These are phyloP conservation scores for Fusarium sp. DNA, from an alignment of 2,329 filamentous ascomycete genomes.

Conservation along the genomic window DNA sequence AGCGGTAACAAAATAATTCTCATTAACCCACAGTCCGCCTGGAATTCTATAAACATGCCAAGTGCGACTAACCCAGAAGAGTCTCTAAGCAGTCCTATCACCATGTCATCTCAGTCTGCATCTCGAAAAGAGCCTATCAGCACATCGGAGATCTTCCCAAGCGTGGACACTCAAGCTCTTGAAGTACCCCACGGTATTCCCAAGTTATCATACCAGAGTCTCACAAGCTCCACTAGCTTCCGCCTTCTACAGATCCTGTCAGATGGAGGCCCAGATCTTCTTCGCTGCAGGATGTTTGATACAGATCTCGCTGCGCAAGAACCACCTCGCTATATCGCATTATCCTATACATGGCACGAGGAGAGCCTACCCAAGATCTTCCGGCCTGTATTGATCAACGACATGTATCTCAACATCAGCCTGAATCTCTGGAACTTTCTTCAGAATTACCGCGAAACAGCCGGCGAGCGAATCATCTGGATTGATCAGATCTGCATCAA, in stretches of 20 bases:
- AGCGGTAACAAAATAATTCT: rapidly evolving
- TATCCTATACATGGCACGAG: neutral
- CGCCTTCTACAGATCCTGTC: neutral
- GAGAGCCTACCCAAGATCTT: neutral
- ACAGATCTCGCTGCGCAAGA: neutral
- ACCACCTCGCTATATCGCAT: neutral
- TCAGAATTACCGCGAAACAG: neutral
- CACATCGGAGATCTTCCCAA: neutral
- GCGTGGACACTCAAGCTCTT: neutral
- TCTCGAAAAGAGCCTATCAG: neutral
- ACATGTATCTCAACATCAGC: neutral
- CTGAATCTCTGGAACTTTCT: neutral
- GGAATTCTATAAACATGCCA: too few species aligned
- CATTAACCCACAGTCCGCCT: neutral
- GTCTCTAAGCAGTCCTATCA: rapidly evolving
- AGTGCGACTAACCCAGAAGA: too few species aligned
- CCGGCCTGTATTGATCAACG: neutral
- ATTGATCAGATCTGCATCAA: neutral
- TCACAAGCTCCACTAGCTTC: neutral
- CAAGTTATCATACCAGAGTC: neutral
- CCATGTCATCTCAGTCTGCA: neutral
- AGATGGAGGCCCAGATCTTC: neutral
- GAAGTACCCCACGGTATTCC: neutral
- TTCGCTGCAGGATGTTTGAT: neutral
- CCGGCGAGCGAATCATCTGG: rapidly evolving